A percentile compares a stretch with the other conserved stretches of the same genome.
Evolutionary conservation across 2,329 filamentous ascomycete genomes (phyloP).

Genomic region (Zalaria obscura): DNA sequence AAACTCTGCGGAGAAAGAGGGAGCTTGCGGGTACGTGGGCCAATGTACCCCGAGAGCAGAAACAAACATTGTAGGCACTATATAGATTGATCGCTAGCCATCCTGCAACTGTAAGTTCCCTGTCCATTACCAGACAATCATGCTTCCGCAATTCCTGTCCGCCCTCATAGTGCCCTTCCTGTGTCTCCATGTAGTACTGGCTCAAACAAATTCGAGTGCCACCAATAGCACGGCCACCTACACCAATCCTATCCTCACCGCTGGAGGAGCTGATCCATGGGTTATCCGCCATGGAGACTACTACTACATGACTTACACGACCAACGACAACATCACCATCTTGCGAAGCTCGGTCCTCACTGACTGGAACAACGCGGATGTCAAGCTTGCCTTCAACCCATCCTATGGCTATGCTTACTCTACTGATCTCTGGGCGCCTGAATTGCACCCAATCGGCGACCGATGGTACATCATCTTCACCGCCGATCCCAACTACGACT

Average conservation of each 20-base stretch:
- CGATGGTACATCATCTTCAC: constrained; percentile 41
- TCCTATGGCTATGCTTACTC: constrained; percentile 28
- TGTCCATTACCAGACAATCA: background rate
- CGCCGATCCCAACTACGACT: constrained; percentile 32
- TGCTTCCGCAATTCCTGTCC: background rate
- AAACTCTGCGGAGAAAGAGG: no score
- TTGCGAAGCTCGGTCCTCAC: constrained; percentile 26
- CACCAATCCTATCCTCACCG: constrained; percentile 29
- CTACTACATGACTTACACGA: constrained; percentile 33
- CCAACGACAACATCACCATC: constrained; percentile 28
- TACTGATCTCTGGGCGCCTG: constrained; percentile 36
- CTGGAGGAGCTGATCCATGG: constrained; percentile 31
- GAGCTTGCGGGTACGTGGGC: no score
- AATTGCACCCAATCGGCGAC: constrained; percentile 32
- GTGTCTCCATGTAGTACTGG: background rate
- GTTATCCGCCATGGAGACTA: constrained; percentile 25
- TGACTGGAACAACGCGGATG: constrained; percentile 30
- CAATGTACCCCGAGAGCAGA: no score
- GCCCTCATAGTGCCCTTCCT: background rate
- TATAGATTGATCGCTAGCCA: no score
- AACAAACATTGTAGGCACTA: no score
- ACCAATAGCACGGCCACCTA: constrained; percentile 18
- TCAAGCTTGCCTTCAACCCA: constrained; percentile 27
- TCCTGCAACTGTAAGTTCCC: no score
- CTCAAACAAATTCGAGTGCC: background rate